phyloP scores from a whole-genome alignment of 805 yeast species.

The Metschnikowia kofuensis region DNA sequence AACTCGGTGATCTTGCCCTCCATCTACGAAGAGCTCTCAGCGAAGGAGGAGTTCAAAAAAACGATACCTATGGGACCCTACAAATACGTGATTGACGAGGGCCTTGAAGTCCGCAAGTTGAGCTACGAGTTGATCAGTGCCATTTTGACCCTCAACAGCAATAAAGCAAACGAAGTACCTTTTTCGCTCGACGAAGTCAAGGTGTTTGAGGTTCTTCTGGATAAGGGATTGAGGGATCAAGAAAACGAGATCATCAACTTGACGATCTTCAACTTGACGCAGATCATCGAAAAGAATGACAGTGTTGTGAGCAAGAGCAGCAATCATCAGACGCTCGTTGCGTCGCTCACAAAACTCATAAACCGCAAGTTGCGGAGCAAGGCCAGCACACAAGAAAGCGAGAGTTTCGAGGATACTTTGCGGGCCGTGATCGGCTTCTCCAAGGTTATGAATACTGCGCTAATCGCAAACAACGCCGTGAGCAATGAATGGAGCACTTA shows the following conservation, averaged over 20 bases:
- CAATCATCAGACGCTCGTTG: constrained; percentile 31
- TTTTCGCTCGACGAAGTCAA: constrained; percentile 26
- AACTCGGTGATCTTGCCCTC: constrained; percentile 44
- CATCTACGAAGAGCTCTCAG: constrained; percentile 51
- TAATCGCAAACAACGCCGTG: constrained; percentile 9
- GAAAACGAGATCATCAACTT: constrained; percentile 57
- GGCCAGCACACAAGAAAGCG: constrained; percentile 67
- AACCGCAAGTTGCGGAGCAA: constrained; percentile 52
- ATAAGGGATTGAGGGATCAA: constrained; percentile 55
- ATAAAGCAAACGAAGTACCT: constrained; percentile 13
- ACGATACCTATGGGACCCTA: constrained; percentile 82
- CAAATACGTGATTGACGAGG: constrained; percentile 78
- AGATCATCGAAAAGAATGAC: constrained; percentile 26
- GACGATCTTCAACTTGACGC: constrained; percentile 41
- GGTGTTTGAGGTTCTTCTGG: constrained; percentile 43
- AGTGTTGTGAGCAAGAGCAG: constrained; percentile 28
- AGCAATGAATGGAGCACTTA: constrained; percentile 16
- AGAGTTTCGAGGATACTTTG: constrained; percentile 48
- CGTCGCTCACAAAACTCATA: constrained; percentile 33
- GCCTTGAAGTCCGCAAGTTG: constrained; percentile 67
- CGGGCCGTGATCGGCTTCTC: constrained; percentile 31
- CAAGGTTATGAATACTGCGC: constrained; percentile 19
- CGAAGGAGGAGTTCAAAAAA: constrained; percentile 57
- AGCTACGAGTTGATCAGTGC: constrained; percentile 69
- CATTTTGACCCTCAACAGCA: constrained; percentile 33